phyloP scores from a whole-genome alignment of 2,329 filamentous ascomycete genomes.

The Diaporthe vexans region DNA sequence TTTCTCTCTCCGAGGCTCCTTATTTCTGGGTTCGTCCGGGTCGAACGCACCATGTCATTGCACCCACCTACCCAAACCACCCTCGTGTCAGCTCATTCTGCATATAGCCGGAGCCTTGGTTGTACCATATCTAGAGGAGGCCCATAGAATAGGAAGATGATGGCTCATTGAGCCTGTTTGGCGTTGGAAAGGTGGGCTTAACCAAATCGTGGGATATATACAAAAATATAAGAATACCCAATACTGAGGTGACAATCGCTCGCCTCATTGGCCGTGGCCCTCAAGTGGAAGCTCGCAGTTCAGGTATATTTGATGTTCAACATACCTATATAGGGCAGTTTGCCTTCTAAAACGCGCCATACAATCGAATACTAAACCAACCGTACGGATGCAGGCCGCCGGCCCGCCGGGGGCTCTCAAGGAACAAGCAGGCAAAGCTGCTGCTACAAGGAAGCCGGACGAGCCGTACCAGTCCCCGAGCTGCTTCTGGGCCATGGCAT shows the following conservation, averaged over 20 bases:
- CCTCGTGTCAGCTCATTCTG: conserved; percentile 6
- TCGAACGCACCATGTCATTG: too few species aligned
- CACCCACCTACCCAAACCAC: neutral
- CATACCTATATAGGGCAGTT: neutral
- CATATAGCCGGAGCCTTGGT: conserved; percentile 30
- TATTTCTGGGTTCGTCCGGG: neutral
- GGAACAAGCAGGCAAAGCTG: neutral
- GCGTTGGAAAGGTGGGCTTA: conserved; percentile 18
- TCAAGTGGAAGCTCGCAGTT: neutral
- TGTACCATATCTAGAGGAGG: conserved; percentile 31
- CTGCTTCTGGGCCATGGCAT: neutral
- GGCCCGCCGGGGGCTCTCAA: neutral
- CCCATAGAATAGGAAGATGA: conserved; percentile 20
- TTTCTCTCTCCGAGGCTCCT: conserved; percentile 1
- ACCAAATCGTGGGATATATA: conserved; percentile 6
- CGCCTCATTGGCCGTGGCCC: too few species aligned
- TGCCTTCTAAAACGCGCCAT: neutral
- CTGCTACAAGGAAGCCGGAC: conserved; percentile 4
- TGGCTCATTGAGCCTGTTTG: conserved; percentile 16
- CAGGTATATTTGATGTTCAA: neutral
- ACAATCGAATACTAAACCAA: neutral
- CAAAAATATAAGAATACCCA: conserved; percentile 7
- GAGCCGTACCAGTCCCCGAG: neutral
- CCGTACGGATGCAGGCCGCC: neutral
- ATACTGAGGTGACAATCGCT: neutral